Base-by-base conservation (phyloP, 441 rosid species). In the Populus hybrid region DNA sequence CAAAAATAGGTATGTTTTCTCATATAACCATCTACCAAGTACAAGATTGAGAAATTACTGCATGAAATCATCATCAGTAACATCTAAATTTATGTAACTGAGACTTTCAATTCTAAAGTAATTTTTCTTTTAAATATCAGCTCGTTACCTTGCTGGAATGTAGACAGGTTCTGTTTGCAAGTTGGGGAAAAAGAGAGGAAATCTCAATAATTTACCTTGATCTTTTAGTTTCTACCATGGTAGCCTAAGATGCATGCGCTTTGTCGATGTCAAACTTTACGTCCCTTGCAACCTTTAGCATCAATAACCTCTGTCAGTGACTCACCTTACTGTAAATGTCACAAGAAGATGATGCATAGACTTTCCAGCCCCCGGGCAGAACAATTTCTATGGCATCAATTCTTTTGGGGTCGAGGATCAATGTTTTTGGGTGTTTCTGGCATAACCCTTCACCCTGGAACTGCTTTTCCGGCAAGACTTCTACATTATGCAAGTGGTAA, bases 1-100 rank as follows among this genome's bases (percentile, higher is more conserved):
- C 93, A 59, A 88, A 86, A 78, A 88, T 91, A 87, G 93, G 95
- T 89, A 87, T 68, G 79, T 87, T 68, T 53, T 12, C n/a, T 59
- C 40, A 6, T 1, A 7, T 18, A 14, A 40, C 45, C 8, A 9
- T 45, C n/a, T 68, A 61, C 26, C 6, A 9, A 61, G 26, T 9
- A 0, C 4, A 61, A 28, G 65, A 3, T 21, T 9, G 9, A 61
- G 7, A 61, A 61, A 9, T 61, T 61, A 9, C 14, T 61, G 65
- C 65, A 21, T 61, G 65, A 61, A 61, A 61, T 21, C 14, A 9
- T 61, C 10, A 66, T 64, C 53, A 10, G 76, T 7, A 31, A 23
- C 26, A 20, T 33, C 38, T 6, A 35, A n/a, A 23, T 73, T 0
- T 6, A 70, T 35, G 33, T 21, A 73, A 12, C 50, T 21, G 24